A percentile compares a stretch with the other conserved stretches of the same genome.
Conservation (phyloP, 139 green algal genomes). For the Spirogloea muscicola region DNA sequence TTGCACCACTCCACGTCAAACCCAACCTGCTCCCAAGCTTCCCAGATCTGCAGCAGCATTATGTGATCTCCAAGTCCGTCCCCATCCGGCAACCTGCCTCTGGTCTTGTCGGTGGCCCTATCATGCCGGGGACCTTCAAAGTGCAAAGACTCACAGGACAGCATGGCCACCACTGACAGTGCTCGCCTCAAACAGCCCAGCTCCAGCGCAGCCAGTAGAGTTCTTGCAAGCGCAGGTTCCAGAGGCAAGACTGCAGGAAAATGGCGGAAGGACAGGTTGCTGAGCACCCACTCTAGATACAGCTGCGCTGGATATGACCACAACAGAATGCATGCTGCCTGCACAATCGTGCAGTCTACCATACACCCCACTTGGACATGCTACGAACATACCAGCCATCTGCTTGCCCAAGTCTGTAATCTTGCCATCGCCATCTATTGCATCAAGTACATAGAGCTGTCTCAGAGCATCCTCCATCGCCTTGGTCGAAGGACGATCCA, state of each 20-base stretch:
- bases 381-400: not conserved
- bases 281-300: not conserved
- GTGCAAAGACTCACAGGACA: slow-evolving; percentile 78
- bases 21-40: slow-evolving; percentile 62
- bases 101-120: not conserved
- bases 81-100: slow-evolving; percentile 20
- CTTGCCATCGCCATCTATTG: slow-evolving; percentile 74
- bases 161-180: slow-evolving; percentile 74
- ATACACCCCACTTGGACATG: no score
- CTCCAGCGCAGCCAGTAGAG: slow-evolving; percentile 72
- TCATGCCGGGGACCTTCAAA: slow-evolving; percentile 34
- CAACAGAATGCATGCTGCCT: not conserved
- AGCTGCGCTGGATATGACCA: not conserved
- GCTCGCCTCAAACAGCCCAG: slow-evolving; percentile 69
- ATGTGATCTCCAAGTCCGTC: slow-evolving; percentile 83
- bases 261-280: not conserved
- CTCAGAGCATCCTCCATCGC: slow-evolving; percentile 72
- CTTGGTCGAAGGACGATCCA: slow-evolving; percentile 70
- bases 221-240: slow-evolving; percentile 72
- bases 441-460: slow-evolving; percentile 85
- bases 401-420: slow-evolving; percentile 16
- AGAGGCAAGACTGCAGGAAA: slow-evolving; percentile 63
- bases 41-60: slow-evolving; percentile 75
- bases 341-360: not conserved
- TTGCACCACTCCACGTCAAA: slow-evolving; percentile 29